Percentiles rank a stretch among this genome's conserved stretches.
Evolutionary conservation across 345 rosid species (phyloP).

Genomic region (Camelina laxa): DNA sequence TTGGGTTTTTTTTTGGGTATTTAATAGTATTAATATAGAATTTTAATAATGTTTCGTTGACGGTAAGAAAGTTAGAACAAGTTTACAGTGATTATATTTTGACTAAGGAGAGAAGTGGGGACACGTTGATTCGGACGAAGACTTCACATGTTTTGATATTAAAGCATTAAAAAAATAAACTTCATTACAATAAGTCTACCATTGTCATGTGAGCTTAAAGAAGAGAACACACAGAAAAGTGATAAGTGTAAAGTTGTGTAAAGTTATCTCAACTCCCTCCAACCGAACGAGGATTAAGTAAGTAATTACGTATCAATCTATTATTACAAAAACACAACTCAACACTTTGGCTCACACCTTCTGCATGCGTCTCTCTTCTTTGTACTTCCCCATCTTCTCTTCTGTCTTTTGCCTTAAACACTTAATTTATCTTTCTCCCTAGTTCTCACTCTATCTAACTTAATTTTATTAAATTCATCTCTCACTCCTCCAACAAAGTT

Average conservation of each 20-base stretch:
- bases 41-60: slow-evolving; percentile 19
- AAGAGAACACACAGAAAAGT: slow-evolving; percentile 2
- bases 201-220: not conserved
- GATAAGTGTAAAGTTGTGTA: slow-evolving; percentile 38
- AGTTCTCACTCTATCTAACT: not conserved
- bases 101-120: slow-evolving; percentile 26
- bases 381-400: slow-evolving; percentile 8
- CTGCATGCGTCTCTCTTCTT: slow-evolving; percentile 34
- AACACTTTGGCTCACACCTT: slow-evolving; percentile 35
- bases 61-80: slow-evolving; percentile 8
- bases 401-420: slow-evolving; percentile 11
- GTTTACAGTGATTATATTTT: not conserved
- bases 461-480: not conserved
- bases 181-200: slow-evolving; percentile 1
- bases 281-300: slow-evolving; percentile 31
- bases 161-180: not conserved
- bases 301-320: slow-evolving; percentile 42
- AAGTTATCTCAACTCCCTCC: slow-evolving; percentile 38
- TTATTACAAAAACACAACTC: slow-evolving; percentile 23
- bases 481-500: slow-evolving; percentile 23
- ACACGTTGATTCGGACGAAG: slow-evolving; percentile 25
- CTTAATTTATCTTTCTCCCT: not conserved
- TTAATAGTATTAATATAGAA: slow-evolving; percentile 5
- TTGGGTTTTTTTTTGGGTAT: slow-evolving; percentile 2
- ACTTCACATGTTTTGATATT: slow-evolving; percentile 15